These are phyloP conservation scores for Rhynchosporium agropyri DNA, from an alignment of 2,329 filamentous ascomycete species.

Conservation along the genomic window DNA sequence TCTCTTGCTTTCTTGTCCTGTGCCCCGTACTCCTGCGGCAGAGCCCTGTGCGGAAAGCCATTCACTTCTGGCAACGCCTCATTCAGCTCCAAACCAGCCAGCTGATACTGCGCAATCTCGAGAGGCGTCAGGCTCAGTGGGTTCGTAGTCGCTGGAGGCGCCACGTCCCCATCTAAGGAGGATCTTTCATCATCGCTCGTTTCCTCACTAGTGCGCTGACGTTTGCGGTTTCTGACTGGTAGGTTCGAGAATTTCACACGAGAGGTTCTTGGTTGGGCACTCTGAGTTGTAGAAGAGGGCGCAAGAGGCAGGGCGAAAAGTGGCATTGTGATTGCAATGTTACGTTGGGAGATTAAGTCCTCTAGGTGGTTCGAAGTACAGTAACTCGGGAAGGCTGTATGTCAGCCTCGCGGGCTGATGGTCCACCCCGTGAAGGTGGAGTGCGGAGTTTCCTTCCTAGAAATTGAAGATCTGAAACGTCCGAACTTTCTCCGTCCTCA, in stretches of 20 bases:
- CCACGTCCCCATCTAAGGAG: slow-evolving; percentile 25
- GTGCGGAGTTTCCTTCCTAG: too few relatives aligned
- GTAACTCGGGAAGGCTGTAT: background rate
- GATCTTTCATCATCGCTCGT: slow-evolving; percentile 22
- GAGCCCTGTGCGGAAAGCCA: slow-evolving; percentile 56
- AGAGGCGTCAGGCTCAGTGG: slow-evolving; percentile 57
- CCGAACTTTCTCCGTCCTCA: too few relatives aligned
- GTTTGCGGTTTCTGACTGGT: slow-evolving; percentile 34
- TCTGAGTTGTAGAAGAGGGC: slow-evolving; percentile 19
- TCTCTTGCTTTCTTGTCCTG: slow-evolving; percentile 21
- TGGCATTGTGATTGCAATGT: slow-evolving; percentile 27
- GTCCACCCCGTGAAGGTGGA: background rate
- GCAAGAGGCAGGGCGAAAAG: slow-evolving; percentile 36
- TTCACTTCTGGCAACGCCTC: slow-evolving; percentile 48
- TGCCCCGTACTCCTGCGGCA: slow-evolving; percentile 34
- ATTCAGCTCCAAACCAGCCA: slow-evolving; percentile 55
- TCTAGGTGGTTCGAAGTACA: background rate
- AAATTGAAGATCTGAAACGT: too few relatives aligned
- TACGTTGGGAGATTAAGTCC: too few relatives aligned
- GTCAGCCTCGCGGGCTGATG: background rate
- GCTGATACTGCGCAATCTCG: slow-evolving; percentile 54
- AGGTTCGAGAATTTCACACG: slow-evolving; percentile 25
- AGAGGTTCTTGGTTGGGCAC: slow-evolving; percentile 20
- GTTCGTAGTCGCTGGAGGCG: slow-evolving; percentile 46
- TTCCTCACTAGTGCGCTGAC: slow-evolving; percentile 5